Evolutionary conservation across 345 rosid genomes (phyloP).

Genomic region (Erysimum cheiranthoides): DNA sequence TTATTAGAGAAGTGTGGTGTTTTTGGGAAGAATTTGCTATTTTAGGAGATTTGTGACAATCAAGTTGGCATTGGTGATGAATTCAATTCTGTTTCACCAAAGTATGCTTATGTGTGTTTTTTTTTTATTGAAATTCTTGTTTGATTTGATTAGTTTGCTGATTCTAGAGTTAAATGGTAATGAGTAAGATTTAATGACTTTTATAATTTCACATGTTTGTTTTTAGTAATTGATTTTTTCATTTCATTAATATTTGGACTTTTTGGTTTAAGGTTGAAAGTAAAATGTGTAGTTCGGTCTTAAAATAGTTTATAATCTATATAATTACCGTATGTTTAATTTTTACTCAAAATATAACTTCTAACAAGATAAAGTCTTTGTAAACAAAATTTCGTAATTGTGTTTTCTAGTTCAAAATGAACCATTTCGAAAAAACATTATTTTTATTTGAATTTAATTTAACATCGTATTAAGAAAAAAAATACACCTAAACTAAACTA

Average conservation of each 20-base stretch:
- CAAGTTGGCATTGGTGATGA: slow-evolving; percentile 14
- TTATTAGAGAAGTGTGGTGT: slow-evolving; percentile 28
- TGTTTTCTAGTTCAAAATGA: neutral
- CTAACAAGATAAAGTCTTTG: neutral
- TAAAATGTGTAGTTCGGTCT: too few relatives aligned
- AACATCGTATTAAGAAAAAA: too few relatives aligned
- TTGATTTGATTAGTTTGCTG: too few relatives aligned
- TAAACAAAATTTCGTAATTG: neutral
- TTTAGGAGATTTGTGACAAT: neutral
- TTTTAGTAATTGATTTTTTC: too few relatives aligned
- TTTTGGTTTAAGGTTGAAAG: too few relatives aligned
- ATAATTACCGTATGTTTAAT: neutral
- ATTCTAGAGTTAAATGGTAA: neutral
- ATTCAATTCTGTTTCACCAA: neutral
- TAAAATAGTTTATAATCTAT: neutral
- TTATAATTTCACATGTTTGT: neutral
- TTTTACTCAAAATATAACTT: neutral
- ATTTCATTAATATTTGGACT: too few relatives aligned
- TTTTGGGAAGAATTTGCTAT: slow-evolving; percentile 3
- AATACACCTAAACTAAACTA: neutral
- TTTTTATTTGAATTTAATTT: too few relatives aligned
- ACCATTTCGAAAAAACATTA: too few relatives aligned
- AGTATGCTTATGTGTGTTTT: neutral
- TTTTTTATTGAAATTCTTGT: neutral
- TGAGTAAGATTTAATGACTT: neutral